phyloP scores from a whole-genome alignment of 1,139 yeast species.

The Geotrichum siamense region DNA sequence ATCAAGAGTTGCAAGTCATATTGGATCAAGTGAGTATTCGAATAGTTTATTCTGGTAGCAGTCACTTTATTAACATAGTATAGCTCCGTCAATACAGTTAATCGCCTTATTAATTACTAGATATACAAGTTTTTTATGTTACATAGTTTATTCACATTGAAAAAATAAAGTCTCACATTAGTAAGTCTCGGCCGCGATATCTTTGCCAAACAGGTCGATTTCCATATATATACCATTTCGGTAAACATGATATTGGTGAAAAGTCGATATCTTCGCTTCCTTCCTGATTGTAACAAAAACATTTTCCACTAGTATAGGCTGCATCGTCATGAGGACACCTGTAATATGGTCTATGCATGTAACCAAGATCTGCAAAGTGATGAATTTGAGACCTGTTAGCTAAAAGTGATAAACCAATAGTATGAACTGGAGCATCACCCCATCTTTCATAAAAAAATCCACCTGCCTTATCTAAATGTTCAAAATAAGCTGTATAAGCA shows the following conservation, averaged over 20 bases:
- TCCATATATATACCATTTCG: conserved; percentile 73
- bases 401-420: conserved; percentile 63
- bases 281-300: conserved; percentile 53
- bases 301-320: conserved; percentile 48
- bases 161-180: neutral
- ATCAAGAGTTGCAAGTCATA: conserved; percentile 78
- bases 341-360: conserved; percentile 70
- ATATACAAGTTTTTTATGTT: neutral
- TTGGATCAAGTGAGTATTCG: conserved; percentile 65
- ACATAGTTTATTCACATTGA: neutral
- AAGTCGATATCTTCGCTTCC: conserved; percentile 48
- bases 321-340: conserved; percentile 65
- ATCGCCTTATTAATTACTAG: conserved; percentile 9
- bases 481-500: conserved; percentile 60
- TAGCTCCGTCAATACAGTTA: conserved; percentile 30
- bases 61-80: conserved; percentile 2
- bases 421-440: conserved; percentile 98
- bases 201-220: conserved; percentile 32
- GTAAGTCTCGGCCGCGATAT: conserved; percentile 20
- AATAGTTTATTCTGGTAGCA: neutral
- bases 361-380: conserved; percentile 89
- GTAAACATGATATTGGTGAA: conserved; percentile 60
- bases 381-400: conserved; percentile 64
- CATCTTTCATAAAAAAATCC: conserved; percentile 85
- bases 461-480: conserved; percentile 61